These are phyloP conservation scores for Echites panduratus DNA, from an alignment of 257 asterid genomes.

Conservation along the genomic window DNA sequence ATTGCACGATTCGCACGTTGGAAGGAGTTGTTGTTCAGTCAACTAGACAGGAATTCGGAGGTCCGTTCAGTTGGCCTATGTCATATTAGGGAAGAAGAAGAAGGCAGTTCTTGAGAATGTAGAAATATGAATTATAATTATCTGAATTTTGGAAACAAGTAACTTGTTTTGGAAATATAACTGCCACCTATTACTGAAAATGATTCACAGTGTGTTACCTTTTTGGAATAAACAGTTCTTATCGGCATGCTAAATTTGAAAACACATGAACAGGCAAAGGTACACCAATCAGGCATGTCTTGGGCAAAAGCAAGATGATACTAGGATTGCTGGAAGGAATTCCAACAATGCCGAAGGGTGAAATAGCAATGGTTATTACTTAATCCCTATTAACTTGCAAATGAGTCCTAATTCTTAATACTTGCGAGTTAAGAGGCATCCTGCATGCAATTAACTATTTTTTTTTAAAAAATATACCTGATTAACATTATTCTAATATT, in stretches of 20 bases:
- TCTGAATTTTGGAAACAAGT: not conserved
- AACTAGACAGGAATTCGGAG: constrained; percentile 70
- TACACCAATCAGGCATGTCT: constrained; percentile 62
- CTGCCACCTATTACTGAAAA: not conserved
- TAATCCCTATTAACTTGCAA: constrained; percentile 5
- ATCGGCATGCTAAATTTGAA: not conserved
- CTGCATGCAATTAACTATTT: not conserved
- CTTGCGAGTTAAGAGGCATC: not conserved
- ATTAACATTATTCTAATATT: constrained; percentile 2
- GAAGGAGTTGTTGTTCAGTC: constrained; percentile 89
- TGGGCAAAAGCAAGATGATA: constrained; percentile 90
- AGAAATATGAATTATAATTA: too few relatives aligned
- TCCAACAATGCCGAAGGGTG: constrained; percentile 82
- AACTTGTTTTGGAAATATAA: not conserved
- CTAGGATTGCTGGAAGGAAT: constrained; percentile 90
- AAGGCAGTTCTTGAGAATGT: not conserved
- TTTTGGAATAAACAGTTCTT: not conserved
- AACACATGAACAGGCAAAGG: constrained; percentile 55
- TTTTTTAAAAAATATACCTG: too few relatives aligned
- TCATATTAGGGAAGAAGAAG: too few relatives aligned
- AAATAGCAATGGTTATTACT: constrained; percentile 74
- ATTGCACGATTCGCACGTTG: constrained; percentile 75
- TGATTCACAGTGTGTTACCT: not conserved
- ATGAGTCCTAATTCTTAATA: not conserved
- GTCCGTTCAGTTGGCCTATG: constrained; percentile 36